Conservation (phyloP, 176 grass and related monocot genomes). For the Thinopyrum elongatum region DNA sequence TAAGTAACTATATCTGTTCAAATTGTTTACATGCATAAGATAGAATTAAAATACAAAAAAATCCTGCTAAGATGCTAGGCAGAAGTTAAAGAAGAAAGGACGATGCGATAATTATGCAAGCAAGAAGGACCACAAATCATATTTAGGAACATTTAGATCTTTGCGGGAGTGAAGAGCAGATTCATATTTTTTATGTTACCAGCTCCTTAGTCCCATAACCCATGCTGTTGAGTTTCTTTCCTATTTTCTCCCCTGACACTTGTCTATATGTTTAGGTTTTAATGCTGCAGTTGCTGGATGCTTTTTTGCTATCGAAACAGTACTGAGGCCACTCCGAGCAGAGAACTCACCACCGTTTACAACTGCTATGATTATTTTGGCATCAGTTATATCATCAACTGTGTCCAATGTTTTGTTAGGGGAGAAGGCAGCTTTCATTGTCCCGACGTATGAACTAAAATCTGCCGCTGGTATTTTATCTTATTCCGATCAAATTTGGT, state of each 20-base stretch:
- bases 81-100: neutral
- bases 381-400: conserved; percentile 98
- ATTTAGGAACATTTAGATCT: conserved; percentile 8
- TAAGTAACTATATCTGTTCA: neutral
- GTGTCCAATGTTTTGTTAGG: conserved; percentile 91
- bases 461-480: conserved; percentile 98
- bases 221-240: neutral
- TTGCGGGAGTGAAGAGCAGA: neutral
- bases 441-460: conserved; percentile 98
- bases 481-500: conserved; percentile 65
- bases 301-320: conserved; percentile 98
- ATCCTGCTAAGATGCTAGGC: neutral
- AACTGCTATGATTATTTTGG: conserved; percentile 98
- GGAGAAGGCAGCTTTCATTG: conserved; percentile 94
- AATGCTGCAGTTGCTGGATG: conserved; percentile 96
- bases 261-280: conserved; percentile 71
- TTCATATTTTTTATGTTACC: neutral
- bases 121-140: neutral
- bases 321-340: conserved; percentile 91
- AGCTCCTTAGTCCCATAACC: neutral
- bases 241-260: conserved; percentile 23
- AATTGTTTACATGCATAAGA: neutral
- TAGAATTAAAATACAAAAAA: neutral
- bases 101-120: neutral
- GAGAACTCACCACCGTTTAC: conserved; percentile 98